Base-by-base conservation (phyloP, 352 stramenopile species). In the Thalassiosira livingstoniorum region DNA sequence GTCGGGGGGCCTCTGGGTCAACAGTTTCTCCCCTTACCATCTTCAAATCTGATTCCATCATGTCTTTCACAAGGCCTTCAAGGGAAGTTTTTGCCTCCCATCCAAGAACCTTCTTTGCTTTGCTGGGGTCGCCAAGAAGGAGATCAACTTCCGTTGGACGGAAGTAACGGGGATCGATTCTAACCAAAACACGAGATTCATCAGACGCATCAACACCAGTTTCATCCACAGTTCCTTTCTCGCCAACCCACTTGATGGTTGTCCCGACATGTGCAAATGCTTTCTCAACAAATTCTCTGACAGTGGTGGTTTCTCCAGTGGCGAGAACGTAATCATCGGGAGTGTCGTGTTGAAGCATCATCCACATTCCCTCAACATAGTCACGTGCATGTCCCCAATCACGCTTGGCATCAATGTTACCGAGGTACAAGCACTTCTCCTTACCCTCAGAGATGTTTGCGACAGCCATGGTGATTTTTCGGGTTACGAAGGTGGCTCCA, bases 301-400 rank as follows among this genome's bases (percentile, higher is more conserved):
- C 98, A n/a, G 96, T 98, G 87, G 99, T 97, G 70, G 95, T 98
- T 87, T 99, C 97, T 79, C 97, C 97, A 23, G 97, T 99, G 31
- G 95, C 94, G n/a, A 97, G 87, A 18, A 98, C 95, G 79, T 97
- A 98, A 85, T 98, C 95, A 83, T 97, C 95, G 47, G 94, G 81
- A 65, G 90, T 87, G 54, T 98, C 95, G 58, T 93, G 82, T 92
- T 99, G 98, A 34, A 99, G 91, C 96, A 99, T 99, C 72, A 94
- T 95, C 98, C 98, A 99, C 98, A 99, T 99, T 72, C 97, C 98
- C 80, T 98, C 94, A 45, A 99, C 96, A 82, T 99, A 99, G 90
- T 99, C 98, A 63, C 95, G 93, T 21, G 98, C 98, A 89, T 99
- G 97, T 77, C 98, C 98, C 98, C 98, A 99, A 93, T 99, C 98